phyloP scores from a whole-genome alignment of 805 yeast genomes.

The Hanseniaspora thailandica region DNA sequence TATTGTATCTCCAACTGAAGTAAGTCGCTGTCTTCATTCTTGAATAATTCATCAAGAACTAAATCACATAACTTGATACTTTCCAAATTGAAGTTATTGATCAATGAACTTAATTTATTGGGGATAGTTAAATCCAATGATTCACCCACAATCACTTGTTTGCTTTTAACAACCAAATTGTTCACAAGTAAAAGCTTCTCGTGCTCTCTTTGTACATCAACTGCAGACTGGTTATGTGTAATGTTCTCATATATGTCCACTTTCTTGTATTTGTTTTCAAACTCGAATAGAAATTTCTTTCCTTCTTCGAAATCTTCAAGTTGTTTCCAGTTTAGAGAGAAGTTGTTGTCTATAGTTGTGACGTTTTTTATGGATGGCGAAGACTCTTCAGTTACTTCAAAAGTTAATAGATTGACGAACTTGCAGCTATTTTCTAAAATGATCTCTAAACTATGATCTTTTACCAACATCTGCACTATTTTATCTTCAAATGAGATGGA shows the following conservation, averaged over 20 bases:
- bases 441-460: not conserved
- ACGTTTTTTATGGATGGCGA: not conserved
- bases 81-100: constrained; percentile 20
- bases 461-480: not conserved
- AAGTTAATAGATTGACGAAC: not conserved
- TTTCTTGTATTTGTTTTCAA: not conserved
- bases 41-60: constrained; percentile 13
- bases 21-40: constrained; percentile 13
- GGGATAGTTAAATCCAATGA: constrained; percentile 19
- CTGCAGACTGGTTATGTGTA: constrained; percentile 11
- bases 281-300: not conserved
- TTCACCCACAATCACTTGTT: constrained; percentile 17
- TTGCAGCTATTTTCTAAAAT: not conserved
- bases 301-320: not conserved
- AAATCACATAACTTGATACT: constrained; percentile 20
- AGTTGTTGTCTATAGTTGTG: not conserved
- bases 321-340: not conserved
- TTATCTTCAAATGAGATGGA: not conserved
- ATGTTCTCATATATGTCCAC: not conserved
- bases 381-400: not conserved
- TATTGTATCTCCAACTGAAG: constrained; percentile 20
- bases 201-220: constrained; percentile 21
- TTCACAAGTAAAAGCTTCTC: constrained; percentile 21
- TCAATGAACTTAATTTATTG: constrained; percentile 20
- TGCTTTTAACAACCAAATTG: constrained; percentile 18